A percentile compares a stretch with the other conserved stretches of the same genome.
Conservation (phyloP, 805 yeast genomes). For the Candida alai region DNA sequence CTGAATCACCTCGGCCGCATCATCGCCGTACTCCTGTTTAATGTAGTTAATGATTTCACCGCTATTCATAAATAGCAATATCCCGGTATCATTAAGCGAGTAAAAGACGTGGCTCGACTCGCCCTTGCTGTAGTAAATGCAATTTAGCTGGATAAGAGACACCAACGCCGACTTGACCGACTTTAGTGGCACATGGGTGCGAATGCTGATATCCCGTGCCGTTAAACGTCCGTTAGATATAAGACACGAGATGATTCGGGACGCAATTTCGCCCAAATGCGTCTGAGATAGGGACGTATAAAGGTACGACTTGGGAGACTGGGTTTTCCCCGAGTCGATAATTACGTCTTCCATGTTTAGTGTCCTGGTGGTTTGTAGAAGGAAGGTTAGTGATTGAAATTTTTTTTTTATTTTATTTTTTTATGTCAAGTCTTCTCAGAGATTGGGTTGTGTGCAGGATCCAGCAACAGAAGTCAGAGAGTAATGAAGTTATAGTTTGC, state of each 20-base stretch:
- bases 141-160: conserved; percentile 72
- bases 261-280: conserved; percentile 71
- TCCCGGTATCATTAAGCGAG: conserved; percentile 59
- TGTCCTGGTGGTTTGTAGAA: neutral
- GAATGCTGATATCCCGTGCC: conserved; percentile 48
- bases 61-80: conserved; percentile 61
- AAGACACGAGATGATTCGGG: conserved; percentile 55
- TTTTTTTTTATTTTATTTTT: too few species aligned
- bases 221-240: conserved; percentile 66
- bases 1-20: conserved; percentile 58
- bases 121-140: conserved; percentile 47
- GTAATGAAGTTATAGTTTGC: too few species aligned
- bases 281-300: conserved; percentile 50
- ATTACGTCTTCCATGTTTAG: conserved; percentile 16
- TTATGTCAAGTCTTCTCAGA: neutral
- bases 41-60: conserved; percentile 68
- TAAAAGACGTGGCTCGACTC: conserved; percentile 42
- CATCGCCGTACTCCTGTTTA: conserved; percentile 41
- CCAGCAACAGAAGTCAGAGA: neutral
- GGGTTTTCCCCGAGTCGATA: conserved; percentile 39
- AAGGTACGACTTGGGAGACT: conserved; percentile 60
- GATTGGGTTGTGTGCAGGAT: conserved; percentile 1
- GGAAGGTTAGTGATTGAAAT: conserved; percentile 1
- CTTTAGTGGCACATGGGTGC: conserved; percentile 44
- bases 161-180: conserved; percentile 66